Percentiles rank a stretch among this genome's conserved stretches.
Conservation (phyloP, 257 asterid species). For the Capsicum pubescens region DNA sequence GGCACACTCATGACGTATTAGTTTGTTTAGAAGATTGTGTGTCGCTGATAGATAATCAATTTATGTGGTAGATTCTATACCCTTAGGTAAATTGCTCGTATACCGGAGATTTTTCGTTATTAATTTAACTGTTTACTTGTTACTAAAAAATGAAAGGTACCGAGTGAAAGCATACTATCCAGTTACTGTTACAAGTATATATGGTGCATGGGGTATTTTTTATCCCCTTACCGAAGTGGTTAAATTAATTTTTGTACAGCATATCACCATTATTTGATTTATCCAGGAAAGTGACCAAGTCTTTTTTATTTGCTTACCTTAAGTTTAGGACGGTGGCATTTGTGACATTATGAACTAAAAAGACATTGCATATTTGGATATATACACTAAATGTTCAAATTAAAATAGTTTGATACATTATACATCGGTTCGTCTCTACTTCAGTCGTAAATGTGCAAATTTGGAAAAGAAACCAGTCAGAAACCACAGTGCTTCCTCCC, state of each 20-base stretch:
- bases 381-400: neutral
- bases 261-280: neutral
- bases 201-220: neutral
- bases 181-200: neutral
- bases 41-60: neutral
- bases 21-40: neutral
- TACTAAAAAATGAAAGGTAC: neutral
- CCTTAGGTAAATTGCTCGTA: neutral
- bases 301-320: neutral
- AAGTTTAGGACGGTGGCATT: neutral
- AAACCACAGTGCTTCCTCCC: neutral
- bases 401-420: neutral
- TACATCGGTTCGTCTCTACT: neutral
- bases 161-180: neutral
- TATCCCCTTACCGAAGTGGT: neutral
- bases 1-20: neutral
- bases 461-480: neutral
- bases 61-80: neutral
- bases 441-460: neutral
- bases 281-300: neutral
- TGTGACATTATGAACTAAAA: conserved; percentile 11
- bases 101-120: neutral
- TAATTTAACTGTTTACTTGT: neutral
- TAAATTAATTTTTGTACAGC: neutral
- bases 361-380: neutral